phyloP scores from a whole-genome alignment of 495 filamentous ascomycete species.

The Lichenothelia convexa region DNA sequence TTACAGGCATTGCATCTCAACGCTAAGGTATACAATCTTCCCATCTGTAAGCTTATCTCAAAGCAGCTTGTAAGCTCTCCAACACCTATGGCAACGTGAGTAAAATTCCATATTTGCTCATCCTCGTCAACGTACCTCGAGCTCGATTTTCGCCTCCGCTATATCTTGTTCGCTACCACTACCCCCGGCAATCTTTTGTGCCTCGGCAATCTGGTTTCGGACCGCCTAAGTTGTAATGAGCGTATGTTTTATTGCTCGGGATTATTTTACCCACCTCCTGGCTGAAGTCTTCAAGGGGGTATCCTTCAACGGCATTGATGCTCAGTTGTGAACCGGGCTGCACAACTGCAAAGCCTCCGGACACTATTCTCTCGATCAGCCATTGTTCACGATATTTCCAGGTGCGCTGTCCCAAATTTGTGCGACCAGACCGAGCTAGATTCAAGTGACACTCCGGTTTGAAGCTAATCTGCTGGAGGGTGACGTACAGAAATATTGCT shows the following conservation, averaged over 20 bases:
- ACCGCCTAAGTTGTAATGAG: conserved; percentile 28
- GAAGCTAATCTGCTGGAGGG: too few species aligned
- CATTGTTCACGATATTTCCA: too few species aligned
- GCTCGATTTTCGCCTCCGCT: conserved; percentile 94
- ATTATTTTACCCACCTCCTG: conserved; percentile 37
- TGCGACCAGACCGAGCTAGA: conserved; percentile 7
- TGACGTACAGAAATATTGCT: conserved; percentile 93
- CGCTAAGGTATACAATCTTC: too few species aligned
- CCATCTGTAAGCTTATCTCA: conserved; percentile 26
- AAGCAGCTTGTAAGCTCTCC: conserved; percentile 26
- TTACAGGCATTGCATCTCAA: too few species aligned
- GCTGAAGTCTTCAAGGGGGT: conserved; percentile 88
- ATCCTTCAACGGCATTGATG: conserved; percentile 96
- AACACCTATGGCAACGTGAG: conserved; percentile 18
- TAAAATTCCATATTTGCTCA: neutral
- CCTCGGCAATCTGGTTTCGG: conserved; percentile 67
- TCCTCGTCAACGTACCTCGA: conserved; percentile 50
- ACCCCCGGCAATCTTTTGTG: conserved; percentile 83
- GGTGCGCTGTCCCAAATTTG: neutral
- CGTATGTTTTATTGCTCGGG: neutral
- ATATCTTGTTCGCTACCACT: conserved; percentile 92
- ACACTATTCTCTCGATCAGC: too few species aligned
- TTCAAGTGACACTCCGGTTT: neutral
- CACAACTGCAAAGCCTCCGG: conserved; percentile 90
- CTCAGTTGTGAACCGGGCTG: conserved; percentile 88